Base-by-base conservation (phyloP, 768 basidiomycete species). In the Mycena pura region DNA sequence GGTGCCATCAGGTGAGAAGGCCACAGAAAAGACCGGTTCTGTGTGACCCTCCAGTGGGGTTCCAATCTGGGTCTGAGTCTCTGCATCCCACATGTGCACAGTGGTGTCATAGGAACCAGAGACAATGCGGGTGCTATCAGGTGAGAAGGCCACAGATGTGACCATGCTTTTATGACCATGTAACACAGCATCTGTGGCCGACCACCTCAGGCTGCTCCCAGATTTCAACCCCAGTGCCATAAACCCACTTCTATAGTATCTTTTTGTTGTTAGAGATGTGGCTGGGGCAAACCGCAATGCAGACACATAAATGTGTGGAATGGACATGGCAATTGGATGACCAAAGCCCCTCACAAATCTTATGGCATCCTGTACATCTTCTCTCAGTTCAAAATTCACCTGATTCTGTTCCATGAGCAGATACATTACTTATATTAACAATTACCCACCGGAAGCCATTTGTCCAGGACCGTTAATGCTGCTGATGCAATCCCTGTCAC, bases 61-160 rank as follows among this genome's bases (percentile, higher is more conserved):
- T 29, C 47, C 47, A 19, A 48, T 48, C 32, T 29, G 29, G 19
- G 19, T 34, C 28, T 22, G 29, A 31, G 47, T 48, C 27, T 28
- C 45, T 28, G 45, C 17, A 15, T 47, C 45, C 45, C 45, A 47
- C 27, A 47, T 9, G 5, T 63, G 49, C 28, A 68, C 47, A 34
- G 67, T 65, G 36, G 45, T 58, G 49, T 69, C 68, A 28, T 19
- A 19, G n/a, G 65, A 67, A 11, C 65, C 63, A 40, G 65, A 67
- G 11, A 64, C 63, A 57, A 66, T 58, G 22, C 44, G 31, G 28
- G 24, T 60, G 14, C 55, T 60, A 61, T 67, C 66, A 21, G 52
- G 54, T 31, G 63, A 60, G 49, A 62, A 67, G 9, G 59, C 53
- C 21, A 67, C 60, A 27, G 63, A 67, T 7, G 4, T 21, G 22